Conservation (phyloP, 371 early-diverging fungal genomes). For the Apophysomyces variabilis region DNA sequence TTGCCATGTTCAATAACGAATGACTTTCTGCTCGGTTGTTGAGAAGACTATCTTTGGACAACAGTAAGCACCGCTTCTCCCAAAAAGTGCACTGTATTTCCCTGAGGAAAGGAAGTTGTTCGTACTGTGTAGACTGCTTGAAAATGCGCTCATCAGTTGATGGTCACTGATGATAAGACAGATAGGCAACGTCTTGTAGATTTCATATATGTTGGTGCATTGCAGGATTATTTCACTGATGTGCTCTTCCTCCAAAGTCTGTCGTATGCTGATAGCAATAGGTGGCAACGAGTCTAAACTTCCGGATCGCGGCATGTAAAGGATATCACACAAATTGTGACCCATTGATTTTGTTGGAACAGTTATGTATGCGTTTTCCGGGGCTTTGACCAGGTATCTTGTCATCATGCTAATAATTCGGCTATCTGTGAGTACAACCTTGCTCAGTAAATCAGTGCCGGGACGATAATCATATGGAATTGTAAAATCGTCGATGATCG, state of each 20-base stretch:
- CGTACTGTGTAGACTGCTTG: background rate
- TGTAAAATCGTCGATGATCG: background rate
- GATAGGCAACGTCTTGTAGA: background rate
- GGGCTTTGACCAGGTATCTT: background rate
- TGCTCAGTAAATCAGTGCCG: background rate
- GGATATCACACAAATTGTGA: background rate
- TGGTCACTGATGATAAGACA: background rate
- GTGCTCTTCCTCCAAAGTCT: background rate
- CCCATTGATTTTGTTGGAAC: background rate
- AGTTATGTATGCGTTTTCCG: background rate
- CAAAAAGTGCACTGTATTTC: background rate
- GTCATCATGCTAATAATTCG: background rate
- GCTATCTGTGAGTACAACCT: background rate
- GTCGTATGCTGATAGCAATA: background rate
- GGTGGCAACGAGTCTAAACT: background rate
- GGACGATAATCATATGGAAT: background rate
- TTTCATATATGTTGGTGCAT: background rate
- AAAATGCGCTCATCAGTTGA: background rate
- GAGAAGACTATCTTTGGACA: background rate
- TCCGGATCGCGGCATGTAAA: background rate
- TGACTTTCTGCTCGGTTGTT: background rate
- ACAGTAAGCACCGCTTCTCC: conserved; percentile 1
- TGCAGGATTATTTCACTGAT: background rate
- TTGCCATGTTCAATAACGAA: conserved; percentile 3
- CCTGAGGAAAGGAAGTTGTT: conserved; percentile 3